Conservation (phyloP, 2,329 filamentous ascomycete species). For the Aspergillus ibericus region DNA sequence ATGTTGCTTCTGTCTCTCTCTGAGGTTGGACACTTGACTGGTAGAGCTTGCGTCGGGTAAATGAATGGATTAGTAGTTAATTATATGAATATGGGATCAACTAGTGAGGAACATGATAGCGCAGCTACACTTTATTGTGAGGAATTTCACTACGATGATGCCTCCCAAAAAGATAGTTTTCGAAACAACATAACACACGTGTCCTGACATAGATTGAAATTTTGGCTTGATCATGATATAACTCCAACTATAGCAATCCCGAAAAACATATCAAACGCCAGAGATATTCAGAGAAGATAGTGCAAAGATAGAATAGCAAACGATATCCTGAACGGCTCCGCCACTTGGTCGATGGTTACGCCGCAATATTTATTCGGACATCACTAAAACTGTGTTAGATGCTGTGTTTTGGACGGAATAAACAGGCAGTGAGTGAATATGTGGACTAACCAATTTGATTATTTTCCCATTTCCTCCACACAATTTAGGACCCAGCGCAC, state of each 20-base stretch:
- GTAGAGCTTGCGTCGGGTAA: slow-evolving; percentile 5
- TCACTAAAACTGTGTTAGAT: not conserved
- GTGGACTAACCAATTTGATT: slow-evolving; percentile 16
- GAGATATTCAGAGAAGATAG: not conserved
- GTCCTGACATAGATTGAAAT: not conserved
- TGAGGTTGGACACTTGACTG: slow-evolving; percentile 12
- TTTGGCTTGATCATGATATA: not conserved
- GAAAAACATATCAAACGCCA: not conserved
- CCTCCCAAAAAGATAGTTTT: too few species aligned
- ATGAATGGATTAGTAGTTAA: not conserved
- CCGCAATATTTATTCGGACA: not conserved
- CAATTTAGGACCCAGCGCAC: slow-evolving; percentile 20
- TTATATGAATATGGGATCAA: not conserved
- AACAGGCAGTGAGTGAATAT: not conserved
- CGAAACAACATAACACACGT: too few species aligned
- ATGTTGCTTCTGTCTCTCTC: not conserved
- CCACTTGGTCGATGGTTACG: not conserved
- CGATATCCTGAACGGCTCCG: not conserved
- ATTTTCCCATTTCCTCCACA: slow-evolving; percentile 40
- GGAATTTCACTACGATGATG: too few species aligned
- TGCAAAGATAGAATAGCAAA: not conserved
- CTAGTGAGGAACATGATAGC: not conserved
- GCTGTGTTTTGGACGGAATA: not conserved
- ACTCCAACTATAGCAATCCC: not conserved
- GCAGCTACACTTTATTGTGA: too few species aligned